Evolutionary conservation across 73 alveolate genomes (phyloP).

Genomic region (Durusdinium trenchii): DNA sequence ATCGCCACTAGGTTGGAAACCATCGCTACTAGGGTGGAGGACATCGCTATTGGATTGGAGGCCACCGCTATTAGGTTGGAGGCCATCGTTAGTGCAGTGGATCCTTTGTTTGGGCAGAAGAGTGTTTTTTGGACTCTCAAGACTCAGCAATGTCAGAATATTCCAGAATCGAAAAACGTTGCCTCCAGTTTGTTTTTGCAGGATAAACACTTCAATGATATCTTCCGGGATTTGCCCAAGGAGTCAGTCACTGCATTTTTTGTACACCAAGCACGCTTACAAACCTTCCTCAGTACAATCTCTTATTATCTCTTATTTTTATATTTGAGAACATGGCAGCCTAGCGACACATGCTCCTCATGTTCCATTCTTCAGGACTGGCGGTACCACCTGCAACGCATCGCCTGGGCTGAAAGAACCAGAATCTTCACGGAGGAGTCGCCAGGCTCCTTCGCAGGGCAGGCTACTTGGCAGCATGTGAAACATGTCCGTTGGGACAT

Average conservation of each 20-base stretch:
- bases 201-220: slow-evolving; percentile 25
- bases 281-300: not conserved
- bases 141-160: too few relatives aligned
- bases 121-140: too few relatives aligned
- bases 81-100: too few relatives aligned
- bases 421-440: slow-evolving; percentile 41
- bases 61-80: too few relatives aligned
- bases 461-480: not conserved
- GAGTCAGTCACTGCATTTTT: not conserved
- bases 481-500: too few relatives aligned
- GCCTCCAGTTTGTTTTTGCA: not conserved
- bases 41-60: too few relatives aligned
- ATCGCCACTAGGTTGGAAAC: too few relatives aligned
- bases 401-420: slow-evolving; percentile 47
- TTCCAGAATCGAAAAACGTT: not conserved
- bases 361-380: slow-evolving; percentile 27
- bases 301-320: not conserved
- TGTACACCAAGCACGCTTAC: not conserved
- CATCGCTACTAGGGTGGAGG: too few relatives aligned
- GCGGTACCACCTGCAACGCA: slow-evolving; percentile 43
- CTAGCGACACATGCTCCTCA: not conserved
- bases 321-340: too few relatives aligned
- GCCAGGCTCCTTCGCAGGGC: slow-evolving; percentile 42
- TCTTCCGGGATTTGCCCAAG: slow-evolving; percentile 73
- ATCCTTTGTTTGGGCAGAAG: too few relatives aligned